A percentile compares a stretch with the other conserved stretches of the same genome.
phyloP scores from a whole-genome alignment of 2,329 filamentous ascomycete species.

The Pseudogymnoascus sp. region DNA sequence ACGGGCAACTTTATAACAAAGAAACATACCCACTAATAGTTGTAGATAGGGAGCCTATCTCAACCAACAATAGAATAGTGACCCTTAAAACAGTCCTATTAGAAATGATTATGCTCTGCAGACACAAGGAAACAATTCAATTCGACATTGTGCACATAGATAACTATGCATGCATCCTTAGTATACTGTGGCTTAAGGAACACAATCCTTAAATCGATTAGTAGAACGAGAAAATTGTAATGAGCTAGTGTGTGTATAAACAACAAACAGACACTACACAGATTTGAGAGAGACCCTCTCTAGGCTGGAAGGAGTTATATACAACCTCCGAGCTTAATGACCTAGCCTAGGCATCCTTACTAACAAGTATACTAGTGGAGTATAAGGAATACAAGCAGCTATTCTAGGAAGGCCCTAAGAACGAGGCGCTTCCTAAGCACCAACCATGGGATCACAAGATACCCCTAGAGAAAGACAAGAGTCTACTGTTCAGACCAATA shows the following conservation, averaged over 20 bases:
- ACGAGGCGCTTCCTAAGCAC: not conserved
- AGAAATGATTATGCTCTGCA: not conserved
- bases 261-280: not conserved
- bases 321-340: not conserved
- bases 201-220: not conserved
- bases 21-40: not conserved
- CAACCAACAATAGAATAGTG: not conserved
- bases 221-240: not conserved
- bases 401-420: not conserved
- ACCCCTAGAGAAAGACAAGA: not conserved
- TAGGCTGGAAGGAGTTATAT: not conserved
- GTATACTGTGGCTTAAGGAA: not conserved
- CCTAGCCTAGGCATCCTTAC: not conserved
- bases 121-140: not conserved
- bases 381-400: not conserved
- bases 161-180: not conserved
- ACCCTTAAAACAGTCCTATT: not conserved
- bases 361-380: not conserved
- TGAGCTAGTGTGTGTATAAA: not conserved
- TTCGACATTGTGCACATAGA: not conserved
- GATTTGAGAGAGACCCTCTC: not conserved
- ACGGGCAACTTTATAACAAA: not conserved
- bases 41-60: not conserved
- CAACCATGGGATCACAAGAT: not conserved
- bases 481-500: slow-evolving; percentile 10